These are phyloP conservation scores for Septoria linicola DNA, from an alignment of 2,329 filamentous ascomycete genomes.

Conservation along the genomic window DNA sequence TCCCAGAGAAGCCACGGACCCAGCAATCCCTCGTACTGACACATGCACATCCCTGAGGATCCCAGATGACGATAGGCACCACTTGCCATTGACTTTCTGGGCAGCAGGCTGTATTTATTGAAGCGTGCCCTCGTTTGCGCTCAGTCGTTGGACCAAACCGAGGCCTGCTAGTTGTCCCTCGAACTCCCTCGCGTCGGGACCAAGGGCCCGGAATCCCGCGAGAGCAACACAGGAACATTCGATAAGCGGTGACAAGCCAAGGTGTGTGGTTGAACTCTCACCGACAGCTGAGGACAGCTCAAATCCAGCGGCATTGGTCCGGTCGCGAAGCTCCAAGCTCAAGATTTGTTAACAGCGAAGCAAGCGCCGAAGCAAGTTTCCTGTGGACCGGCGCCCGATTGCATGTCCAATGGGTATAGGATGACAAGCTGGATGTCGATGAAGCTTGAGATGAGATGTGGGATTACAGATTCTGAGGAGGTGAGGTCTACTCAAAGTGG, in stretches of 20 bases:
- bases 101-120: neutral
- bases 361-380: neutral
- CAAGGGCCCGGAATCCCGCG: neutral
- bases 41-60: constrained; percentile 6
- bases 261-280: constrained; percentile 12
- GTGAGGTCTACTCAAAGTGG: neutral
- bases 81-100: constrained; percentile 4
- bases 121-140: neutral
- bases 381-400: neutral
- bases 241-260: constrained; percentile 12
- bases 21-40: neutral
- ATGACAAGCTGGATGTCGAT: neutral
- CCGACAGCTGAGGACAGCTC: constrained; percentile 7
- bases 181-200: constrained; percentile 1
- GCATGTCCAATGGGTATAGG: too few species aligned
- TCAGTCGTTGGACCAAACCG: neutral
- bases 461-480: neutral
- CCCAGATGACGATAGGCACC: constrained; percentile 9
- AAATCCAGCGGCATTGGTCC: neutral
- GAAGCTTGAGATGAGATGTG: neutral
- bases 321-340: neutral
- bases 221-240: constrained; percentile 1
- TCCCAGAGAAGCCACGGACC: neutral
- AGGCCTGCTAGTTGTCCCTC: neutral
- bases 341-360: neutral